These are phyloP conservation scores for Apophysomyces variabilis DNA, from an alignment of 371 early-diverging fungal species.

Conservation along the genomic window DNA sequence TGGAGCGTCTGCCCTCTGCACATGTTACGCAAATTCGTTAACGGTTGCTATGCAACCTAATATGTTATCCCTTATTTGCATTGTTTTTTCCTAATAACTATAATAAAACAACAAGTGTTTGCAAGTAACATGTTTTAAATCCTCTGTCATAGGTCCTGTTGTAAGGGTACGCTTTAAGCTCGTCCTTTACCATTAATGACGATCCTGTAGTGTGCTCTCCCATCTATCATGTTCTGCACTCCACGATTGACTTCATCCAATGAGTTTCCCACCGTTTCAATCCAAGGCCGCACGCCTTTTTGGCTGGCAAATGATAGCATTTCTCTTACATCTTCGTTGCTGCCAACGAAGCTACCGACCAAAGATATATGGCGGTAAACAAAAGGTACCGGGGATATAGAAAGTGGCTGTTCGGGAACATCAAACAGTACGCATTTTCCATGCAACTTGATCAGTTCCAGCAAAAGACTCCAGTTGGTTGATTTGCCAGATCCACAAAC, in stretches of 20 bases:
- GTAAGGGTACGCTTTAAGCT: not conserved
- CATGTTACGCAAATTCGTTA: no score
- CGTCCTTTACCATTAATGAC: constrained; percentile 51
- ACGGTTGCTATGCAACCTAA: no score
- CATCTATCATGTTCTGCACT: constrained; percentile 59
- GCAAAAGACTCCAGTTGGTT: constrained; percentile 54
- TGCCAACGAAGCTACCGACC: constrained; percentile 76
- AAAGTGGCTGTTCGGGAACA: constrained; percentile 63
- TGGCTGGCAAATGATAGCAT: constrained; percentile 76
- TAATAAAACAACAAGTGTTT: no score
- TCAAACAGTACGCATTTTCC: constrained; percentile 71
- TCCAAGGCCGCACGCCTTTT: constrained; percentile 68
- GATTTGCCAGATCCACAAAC: constrained; percentile 59
- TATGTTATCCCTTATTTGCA: no score
- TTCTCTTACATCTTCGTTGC: constrained; percentile 54
- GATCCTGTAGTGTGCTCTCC: constrained; percentile 73
- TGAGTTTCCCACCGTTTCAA: constrained; percentile 61
- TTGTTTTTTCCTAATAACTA: no score
- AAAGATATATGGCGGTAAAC: constrained; percentile 57
- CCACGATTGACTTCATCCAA: constrained; percentile 70
- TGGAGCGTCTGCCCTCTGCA: no score
- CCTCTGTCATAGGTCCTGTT: not conserved
- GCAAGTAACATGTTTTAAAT: no score
- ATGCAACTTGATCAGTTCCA: constrained; percentile 53
- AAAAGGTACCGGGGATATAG: constrained; percentile 46